A percentile compares a stretch with the other conserved stretches of the same genome.
Evolutionary conservation across 2,329 filamentous ascomycete species (phyloP).

Genomic region (Tetracladium maxilliforme): DNA sequence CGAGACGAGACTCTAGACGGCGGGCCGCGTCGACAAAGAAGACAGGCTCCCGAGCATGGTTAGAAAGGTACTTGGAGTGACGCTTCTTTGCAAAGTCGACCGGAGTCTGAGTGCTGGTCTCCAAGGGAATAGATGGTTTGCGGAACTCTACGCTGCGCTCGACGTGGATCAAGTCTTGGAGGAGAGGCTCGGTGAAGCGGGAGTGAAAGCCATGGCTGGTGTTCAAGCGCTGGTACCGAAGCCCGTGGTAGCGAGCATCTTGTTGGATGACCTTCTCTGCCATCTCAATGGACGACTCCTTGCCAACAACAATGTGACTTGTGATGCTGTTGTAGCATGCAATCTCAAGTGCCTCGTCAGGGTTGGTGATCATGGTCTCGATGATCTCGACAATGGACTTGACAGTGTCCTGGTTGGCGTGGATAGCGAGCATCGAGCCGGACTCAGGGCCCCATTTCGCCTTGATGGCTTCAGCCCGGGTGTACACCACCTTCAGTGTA

Average conservation of each 20-base stretch:
- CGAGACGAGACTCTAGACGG: slow-evolving; percentile 9
- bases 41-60: slow-evolving; percentile 13
- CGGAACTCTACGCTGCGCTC: slow-evolving; percentile 8
- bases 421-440: slow-evolving; percentile 18
- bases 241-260: slow-evolving; percentile 3
- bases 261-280: slow-evolving; percentile 5
- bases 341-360: no score
- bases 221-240: slow-evolving; percentile 9
- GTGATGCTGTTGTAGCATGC: slow-evolving; percentile 18
- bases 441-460: slow-evolving; percentile 16
- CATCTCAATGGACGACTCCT: slow-evolving; percentile 10
- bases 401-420: slow-evolving; percentile 4
- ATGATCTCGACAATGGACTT: slow-evolving; percentile 3
- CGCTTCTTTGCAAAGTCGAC: slow-evolving; percentile 1
- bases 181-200: slow-evolving; percentile 11
- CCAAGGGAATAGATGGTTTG: slow-evolving; percentile 9
- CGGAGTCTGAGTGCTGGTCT: slow-evolving; percentile 4
- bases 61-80: slow-evolving; percentile 2
- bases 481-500: slow-evolving; percentile 13
- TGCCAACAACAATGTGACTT: slow-evolving; percentile 16
- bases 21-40: slow-evolving; percentile 13
- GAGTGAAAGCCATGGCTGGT: slow-evolving; percentile 15
- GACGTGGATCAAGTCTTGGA: slow-evolving; percentile 5
- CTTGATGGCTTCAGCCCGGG: slow-evolving; percentile 16
- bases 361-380: neutral